Evolutionary conservation across 768 basidiomycete species (phyloP).

Genomic region (Floccularia luteovirens): DNA sequence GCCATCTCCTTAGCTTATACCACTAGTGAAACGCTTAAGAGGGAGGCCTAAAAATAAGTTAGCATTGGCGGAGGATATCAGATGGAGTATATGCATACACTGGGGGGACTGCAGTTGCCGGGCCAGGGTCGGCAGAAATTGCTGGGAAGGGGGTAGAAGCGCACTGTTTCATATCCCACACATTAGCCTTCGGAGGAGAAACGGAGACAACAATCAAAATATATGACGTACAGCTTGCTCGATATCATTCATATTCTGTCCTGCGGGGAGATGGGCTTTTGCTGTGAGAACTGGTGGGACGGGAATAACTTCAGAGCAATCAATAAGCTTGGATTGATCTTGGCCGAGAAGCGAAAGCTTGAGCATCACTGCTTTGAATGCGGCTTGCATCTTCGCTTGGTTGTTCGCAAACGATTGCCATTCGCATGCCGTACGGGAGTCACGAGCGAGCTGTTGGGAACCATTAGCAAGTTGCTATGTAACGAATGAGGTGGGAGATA

Average conservation of each 20-base stretch:
- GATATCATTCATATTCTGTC: slow-evolving; percentile 4
- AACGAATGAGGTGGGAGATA: no score
- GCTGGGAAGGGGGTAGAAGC: slow-evolving; percentile 6
- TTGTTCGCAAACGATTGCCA: slow-evolving; percentile 37
- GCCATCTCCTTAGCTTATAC: no score
- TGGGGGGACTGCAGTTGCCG: not conserved
- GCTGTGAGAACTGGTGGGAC: slow-evolving; percentile 3
- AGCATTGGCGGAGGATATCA: not conserved
- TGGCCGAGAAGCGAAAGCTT: slow-evolving; percentile 37
- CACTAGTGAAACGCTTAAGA: no score
- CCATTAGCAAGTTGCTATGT: no score
- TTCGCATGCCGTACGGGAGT: slow-evolving; percentile 35
- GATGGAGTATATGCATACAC: not conserved
- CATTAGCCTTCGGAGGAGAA: no score
- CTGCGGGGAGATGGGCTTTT: slow-evolving; percentile 2
- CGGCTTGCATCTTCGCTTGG: slow-evolving; percentile 22
- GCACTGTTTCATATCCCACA: no score
- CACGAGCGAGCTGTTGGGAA: slow-evolving; percentile 26
- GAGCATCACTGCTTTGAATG: slow-evolving; percentile 33
- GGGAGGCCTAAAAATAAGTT: no score
- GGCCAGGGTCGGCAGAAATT: slow-evolving; percentile 1
- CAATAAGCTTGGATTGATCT: slow-evolving; percentile 14
- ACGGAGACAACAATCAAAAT: not conserved
- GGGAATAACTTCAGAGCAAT: slow-evolving; percentile 11
- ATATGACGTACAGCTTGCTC: no score